Evolutionary conservation across 2,329 filamentous ascomycete genomes (phyloP), one percentile per base, ranked within the genome.

Genomic region (Trichophyton verrucosum): DNA sequence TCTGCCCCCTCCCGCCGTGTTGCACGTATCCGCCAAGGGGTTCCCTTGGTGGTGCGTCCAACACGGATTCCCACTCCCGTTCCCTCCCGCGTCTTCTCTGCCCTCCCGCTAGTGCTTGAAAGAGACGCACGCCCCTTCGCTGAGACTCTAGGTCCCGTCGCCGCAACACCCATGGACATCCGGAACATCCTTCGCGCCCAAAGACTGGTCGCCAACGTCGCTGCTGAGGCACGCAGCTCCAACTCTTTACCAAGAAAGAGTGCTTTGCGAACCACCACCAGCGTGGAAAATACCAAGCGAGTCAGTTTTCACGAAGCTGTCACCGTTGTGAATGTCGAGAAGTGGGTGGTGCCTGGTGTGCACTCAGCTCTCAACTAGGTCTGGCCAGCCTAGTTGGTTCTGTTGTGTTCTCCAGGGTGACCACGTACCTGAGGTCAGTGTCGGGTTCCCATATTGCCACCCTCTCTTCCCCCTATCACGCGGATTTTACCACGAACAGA

Each of bases 311-410:
- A 17, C 65, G 65, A 65, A 30, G 66, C 65, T 40, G 62, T 57
- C 49, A 66, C 63, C 17, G 65, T 68, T 59, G 47, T 62, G 44
- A 47, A 64, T 17, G 67, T 71, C 55, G 62, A 66, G 42, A 24
- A n/a, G 42, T 70, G 69, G 68, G 70, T 72, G 62, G 65, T 64
- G 8, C 65, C 64, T 33, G 64, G 63, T 47, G 53, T 63, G 49
- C 27, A 57, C 53, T 42, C 53, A 15, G 33, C 3, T 17, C 17
- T 22, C 38, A n/a, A 30, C 13, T 40, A 20, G n/a, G 30, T 17
- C 53, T 42, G 53, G 36, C 53, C 53, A 57, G 15, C 30, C n/a
- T 40, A 22, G 5, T 24, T 17, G 17, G 44, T 20, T 22, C 44
- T 11, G 44, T 9, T 17, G 17, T 47, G n/a, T 17, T 27, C 44